Evolutionary conservation across 2,329 filamentous ascomycete genomes (phyloP), one percentile per base, ranked within the genome.

Genomic region (Penicillium corylophilum): DNA sequence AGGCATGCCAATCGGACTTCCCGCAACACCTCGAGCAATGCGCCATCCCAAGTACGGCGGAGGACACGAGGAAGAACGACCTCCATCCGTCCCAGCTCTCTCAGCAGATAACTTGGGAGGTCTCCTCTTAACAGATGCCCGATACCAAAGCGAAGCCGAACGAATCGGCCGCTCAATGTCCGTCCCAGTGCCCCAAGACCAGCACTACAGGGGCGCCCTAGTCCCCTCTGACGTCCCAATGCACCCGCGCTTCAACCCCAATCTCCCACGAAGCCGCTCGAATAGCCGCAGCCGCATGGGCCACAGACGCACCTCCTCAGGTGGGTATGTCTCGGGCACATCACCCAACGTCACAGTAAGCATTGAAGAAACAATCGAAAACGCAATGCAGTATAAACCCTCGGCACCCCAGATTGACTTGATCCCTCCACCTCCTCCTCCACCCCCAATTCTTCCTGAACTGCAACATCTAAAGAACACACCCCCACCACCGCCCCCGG

Each of bases 1-100:
- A 13, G 75, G 75, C 1, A 66, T 65, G 1, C 79, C 82, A 5
- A 81, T 93, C 46, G 92, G 91, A 0, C 80, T 96, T n/a, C 91
- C 93, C 13, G 90, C 91, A 2, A 96, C 92, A 1, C 92, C 93
- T 26, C 86, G 90, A 74, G 91, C 91, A 1, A 95, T 96, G 91
- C 84, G 88, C 18, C 84, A 95, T 67, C 82, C 83, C 1, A 84
- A 89, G 39, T 85, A 93, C 24, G 55, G 80, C 68, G 64, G 61
- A 40, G 65, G 64, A 44, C 54, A 61, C 29, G 74, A 78, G 40
- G 70, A 74, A 29, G 76, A 80, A 15, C 68, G 71, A 28, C 75
- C 78, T 22, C 81, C 81, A 22, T 76, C 78, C n/a, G 76, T 83
- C 10, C 78, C 81, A 26, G 74, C 79, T 50, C 77, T 84, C 26